A percentile compares a stretch with the other conserved stretches of the same genome.
Conservation (phyloP, 2,329 filamentous ascomycete genomes). For the Myriosclerotinia curreyana region DNA sequence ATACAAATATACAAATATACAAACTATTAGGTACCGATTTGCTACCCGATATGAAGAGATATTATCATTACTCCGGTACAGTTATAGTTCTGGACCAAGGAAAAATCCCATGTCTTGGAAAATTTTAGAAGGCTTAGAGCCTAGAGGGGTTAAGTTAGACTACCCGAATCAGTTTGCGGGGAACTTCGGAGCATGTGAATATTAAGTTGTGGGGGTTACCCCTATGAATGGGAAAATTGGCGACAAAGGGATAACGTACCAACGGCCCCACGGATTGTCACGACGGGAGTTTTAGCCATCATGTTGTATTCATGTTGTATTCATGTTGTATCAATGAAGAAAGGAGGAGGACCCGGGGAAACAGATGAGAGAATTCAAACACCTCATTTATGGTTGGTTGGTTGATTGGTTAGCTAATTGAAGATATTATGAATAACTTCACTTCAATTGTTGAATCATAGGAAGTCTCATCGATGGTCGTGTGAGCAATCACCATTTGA, state of each 20-base stretch:
- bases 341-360: background rate
- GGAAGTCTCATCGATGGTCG: background rate
- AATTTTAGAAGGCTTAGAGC: background rate
- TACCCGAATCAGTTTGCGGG: conserved; percentile 20
- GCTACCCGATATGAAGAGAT: background rate
- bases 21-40: conserved; percentile 8
- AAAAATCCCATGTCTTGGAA: background rate
- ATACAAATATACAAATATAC: background rate
- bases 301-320: conserved; percentile 3
- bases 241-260: conserved; percentile 1
- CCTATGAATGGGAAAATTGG: conserved; percentile 5
- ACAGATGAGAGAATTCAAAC: background rate
- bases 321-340: too few relatives aligned
- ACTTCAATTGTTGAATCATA: background rate
- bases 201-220: conserved; percentile 17
- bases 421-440: background rate
- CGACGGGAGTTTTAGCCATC: conserved; percentile 1
- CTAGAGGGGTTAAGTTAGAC: background rate
- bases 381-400: background rate
- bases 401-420: background rate
- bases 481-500: background rate
- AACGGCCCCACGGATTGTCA: background rate
- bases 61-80: too few relatives aligned
- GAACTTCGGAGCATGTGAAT: conserved; percentile 23
- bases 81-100: background rate